Conservation (phyloP, 768 basidiomycete genomes). For the Pisolithus albus region DNA sequence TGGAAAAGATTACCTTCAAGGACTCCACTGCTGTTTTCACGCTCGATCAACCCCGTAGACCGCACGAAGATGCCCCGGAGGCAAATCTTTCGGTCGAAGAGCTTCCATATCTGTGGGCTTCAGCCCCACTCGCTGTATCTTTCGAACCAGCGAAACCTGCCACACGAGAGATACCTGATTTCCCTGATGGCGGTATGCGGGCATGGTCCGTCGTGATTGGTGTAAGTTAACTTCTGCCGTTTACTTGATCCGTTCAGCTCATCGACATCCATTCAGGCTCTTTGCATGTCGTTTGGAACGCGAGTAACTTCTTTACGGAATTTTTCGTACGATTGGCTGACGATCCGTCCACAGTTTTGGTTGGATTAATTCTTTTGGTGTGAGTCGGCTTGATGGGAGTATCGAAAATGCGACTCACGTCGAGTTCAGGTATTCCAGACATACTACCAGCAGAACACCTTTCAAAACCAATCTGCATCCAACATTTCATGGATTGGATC, state of each 20-base stretch:
- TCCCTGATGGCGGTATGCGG: constrained; percentile 8
- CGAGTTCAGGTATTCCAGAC: constrained; percentile 12
- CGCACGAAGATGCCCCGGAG: neutral
- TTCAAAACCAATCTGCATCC: constrained; percentile 13
- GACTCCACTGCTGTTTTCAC: neutral
- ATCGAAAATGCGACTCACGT: neutral
- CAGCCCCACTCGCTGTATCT: neutral
- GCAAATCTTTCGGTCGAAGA: neutral
- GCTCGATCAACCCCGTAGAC: neutral
- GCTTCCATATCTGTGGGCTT: neutral
- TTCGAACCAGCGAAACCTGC: neutral
- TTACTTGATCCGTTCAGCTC: neutral
- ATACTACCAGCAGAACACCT: constrained; percentile 16
- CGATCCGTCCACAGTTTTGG: neutral
- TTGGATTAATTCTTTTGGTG: constrained; percentile 6
- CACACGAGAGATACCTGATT: neutral
- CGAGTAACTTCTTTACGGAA: neutral
- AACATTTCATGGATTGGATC: constrained; percentile 24
- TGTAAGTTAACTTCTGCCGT: neutral
- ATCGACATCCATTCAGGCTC: neutral
- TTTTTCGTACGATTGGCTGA: neutral
- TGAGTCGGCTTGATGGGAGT: neutral
- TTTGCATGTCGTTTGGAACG: constrained; percentile 4
- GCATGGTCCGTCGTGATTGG: constrained; percentile 10
- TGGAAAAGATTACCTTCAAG: neutral